Conservation (phyloP, 208 protist genomes). For the Novymonas esmeraldas region DNA sequence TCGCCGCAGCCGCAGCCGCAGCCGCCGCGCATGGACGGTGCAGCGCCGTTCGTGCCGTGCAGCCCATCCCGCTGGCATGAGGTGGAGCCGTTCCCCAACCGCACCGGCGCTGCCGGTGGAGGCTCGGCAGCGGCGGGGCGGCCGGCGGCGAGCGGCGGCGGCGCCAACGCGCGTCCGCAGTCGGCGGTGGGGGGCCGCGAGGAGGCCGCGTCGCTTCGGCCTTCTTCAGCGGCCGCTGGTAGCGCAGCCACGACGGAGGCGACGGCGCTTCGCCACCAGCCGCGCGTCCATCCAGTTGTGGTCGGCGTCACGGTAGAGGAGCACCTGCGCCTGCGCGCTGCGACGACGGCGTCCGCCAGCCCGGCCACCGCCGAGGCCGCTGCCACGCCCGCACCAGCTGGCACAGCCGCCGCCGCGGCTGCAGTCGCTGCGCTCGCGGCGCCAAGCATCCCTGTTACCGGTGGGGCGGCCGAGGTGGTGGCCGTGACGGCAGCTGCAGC, state of each 20-base stretch:
- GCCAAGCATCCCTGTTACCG: too few relatives aligned
- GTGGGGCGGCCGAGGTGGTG: too few relatives aligned
- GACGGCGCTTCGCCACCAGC: background rate
- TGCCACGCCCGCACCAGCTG: background rate
- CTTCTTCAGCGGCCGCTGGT: background rate
- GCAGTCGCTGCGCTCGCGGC: too few relatives aligned
- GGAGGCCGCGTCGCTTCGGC: background rate
- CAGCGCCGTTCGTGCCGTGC: conserved; percentile 17
- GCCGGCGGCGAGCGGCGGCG: background rate
- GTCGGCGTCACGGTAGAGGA: conserved; percentile 16
- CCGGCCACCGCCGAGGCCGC: background rate
- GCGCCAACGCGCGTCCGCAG: too few relatives aligned
- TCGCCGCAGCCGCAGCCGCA: background rate
- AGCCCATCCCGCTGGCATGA: conserved; percentile 29
- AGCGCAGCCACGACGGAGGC: background rate
- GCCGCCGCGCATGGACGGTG: conserved; percentile 17
- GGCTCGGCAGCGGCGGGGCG: background rate
- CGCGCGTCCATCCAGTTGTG: conserved; percentile 15
- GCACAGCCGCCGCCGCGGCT: background rate
- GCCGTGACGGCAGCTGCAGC: background rate
- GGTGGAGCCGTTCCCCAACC: conserved; percentile 16
- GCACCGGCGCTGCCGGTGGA: background rate
- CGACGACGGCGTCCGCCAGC: background rate
- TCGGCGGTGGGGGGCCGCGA: background rate
- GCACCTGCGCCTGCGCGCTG: conserved; percentile 19